Percentiles rank a stretch among this genome's conserved stretches.
Evolutionary conservation across 768 basidiomycete species (phyloP).

Genomic region (Rubroboletus pulcherrimus): DNA sequence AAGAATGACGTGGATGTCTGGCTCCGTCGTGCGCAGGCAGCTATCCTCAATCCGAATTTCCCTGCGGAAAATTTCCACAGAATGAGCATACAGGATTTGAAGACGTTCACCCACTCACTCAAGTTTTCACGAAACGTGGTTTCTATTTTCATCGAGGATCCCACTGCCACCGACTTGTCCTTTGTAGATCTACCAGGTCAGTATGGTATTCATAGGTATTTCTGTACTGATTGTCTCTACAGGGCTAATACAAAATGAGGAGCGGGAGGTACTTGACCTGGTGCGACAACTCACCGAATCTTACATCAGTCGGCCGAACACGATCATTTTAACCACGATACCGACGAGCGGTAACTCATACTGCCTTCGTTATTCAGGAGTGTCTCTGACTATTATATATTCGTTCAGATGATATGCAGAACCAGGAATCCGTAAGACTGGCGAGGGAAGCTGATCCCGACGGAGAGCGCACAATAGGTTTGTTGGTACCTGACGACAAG

Average conservation of each 20-base stretch:
- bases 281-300: slow-evolving; percentile 46
- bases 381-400: neutral
- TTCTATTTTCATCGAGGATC: slow-evolving; percentile 43
- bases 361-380: neutral
- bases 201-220: neutral
- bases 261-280: slow-evolving; percentile 37
- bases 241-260: slow-evolving; percentile 60
- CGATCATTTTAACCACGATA: slow-evolving; percentile 61
- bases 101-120: slow-evolving; percentile 17
- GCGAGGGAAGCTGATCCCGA: slow-evolving; percentile 51
- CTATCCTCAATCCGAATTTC: slow-evolving; percentile 35
- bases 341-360: slow-evolving; percentile 53
- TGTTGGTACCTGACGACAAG: neutral
- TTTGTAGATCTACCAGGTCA: slow-evolving; percentile 56
- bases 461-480: slow-evolving; percentile 63
- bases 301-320: slow-evolving; percentile 47
- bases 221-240: slow-evolving; percentile 5
- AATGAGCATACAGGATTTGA: slow-evolving; percentile 27
- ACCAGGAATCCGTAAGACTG: slow-evolving; percentile 53
- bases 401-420: slow-evolving; percentile 62
- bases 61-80: slow-evolving; percentile 17
- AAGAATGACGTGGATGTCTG: slow-evolving; percentile 36
- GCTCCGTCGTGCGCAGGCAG: slow-evolving; percentile 45
- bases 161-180: slow-evolving; percentile 43
- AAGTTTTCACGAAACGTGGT: slow-evolving; percentile 52